phyloP scores from a whole-genome alignment of 352 stramenopile genomes.

The Phytopythium helicoides region DNA sequence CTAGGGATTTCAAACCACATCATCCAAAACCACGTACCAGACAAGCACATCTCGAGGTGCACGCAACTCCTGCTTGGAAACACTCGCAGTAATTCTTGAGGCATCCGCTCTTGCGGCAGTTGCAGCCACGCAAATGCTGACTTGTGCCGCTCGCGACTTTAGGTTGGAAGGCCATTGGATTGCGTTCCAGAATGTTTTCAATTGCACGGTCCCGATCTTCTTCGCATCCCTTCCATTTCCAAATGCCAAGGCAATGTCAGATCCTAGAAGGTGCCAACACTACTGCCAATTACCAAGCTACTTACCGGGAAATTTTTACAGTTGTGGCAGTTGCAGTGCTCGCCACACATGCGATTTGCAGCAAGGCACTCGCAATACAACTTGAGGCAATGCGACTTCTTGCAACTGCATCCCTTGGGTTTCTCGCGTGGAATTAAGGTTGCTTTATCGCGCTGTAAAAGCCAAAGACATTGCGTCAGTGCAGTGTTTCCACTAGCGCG shows the following conservation, averaged over 20 bases:
- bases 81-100: slow-evolving; percentile 99
- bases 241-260: not conserved
- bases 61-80: slow-evolving; percentile 88
- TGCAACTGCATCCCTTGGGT: slow-evolving; percentile 91
- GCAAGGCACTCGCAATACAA: slow-evolving; percentile 89
- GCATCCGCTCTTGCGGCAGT: slow-evolving; percentile 94
- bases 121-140: slow-evolving; percentile 92
- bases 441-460: not conserved
- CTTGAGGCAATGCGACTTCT: slow-evolving; percentile 97
- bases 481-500: no score
- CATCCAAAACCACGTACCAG: slow-evolving; percentile 24
- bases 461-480: not conserved
- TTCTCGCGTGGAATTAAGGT: slow-evolving; percentile 25
- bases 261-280: no score
- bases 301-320: slow-evolving; percentile 66
- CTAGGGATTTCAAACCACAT: no score
- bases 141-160: slow-evolving; percentile 87
- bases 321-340: slow-evolving; percentile 76
- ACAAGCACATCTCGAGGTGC: slow-evolving; percentile 81
- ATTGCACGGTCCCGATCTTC: slow-evolving; percentile 78
- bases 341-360: slow-evolving; percentile 62
- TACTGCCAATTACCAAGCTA: not conserved
- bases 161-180: slow-evolving; percentile 93
- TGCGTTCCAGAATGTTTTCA: slow-evolving; percentile 87
- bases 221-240: slow-evolving; percentile 34